Conservation (phyloP, 495 filamentous ascomycete genomes). For the Podospora sp. region DNA sequence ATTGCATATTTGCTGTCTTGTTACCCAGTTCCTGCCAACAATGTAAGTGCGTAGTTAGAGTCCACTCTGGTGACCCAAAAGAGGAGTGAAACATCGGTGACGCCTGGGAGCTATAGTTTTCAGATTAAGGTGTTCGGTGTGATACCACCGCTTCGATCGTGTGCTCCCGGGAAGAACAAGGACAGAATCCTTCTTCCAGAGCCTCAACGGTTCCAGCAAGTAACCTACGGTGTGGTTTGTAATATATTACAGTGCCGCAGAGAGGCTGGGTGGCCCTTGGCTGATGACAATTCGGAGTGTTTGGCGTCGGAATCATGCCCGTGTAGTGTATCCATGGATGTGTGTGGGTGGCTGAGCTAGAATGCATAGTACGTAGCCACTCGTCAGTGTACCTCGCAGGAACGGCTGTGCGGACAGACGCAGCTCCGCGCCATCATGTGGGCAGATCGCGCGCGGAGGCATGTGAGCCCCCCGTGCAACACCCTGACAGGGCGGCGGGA, state of each 20-base stretch:
- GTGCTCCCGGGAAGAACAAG: too few relatives aligned
- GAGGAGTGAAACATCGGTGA: background rate
- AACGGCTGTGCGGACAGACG: background rate
- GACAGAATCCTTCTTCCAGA: too few relatives aligned
- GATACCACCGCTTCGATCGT: background rate
- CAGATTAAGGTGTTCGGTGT: slow-evolving; percentile 3
- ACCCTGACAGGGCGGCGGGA: slow-evolving; percentile 7
- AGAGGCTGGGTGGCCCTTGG: too few relatives aligned
- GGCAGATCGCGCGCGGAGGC: background rate
- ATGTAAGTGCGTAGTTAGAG: background rate
- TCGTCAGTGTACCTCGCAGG: background rate
- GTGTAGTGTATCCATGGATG: too few relatives aligned
- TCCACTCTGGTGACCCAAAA: background rate
- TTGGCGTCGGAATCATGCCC: too few relatives aligned
- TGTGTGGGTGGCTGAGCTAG: background rate
- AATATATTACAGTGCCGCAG: too few relatives aligned
- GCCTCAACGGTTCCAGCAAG: too few relatives aligned
- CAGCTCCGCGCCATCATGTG: slow-evolving; percentile 14
- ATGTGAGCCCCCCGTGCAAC: background rate
- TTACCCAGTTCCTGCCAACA: background rate
- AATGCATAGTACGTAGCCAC: background rate
- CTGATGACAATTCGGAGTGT: too few relatives aligned
- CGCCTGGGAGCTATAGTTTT: background rate
- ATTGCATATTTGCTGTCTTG: background rate
- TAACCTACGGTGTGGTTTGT: too few relatives aligned